Evolutionary conservation across 257 asterid genomes (phyloP).

Genomic region (Forsythia viridissima): DNA sequence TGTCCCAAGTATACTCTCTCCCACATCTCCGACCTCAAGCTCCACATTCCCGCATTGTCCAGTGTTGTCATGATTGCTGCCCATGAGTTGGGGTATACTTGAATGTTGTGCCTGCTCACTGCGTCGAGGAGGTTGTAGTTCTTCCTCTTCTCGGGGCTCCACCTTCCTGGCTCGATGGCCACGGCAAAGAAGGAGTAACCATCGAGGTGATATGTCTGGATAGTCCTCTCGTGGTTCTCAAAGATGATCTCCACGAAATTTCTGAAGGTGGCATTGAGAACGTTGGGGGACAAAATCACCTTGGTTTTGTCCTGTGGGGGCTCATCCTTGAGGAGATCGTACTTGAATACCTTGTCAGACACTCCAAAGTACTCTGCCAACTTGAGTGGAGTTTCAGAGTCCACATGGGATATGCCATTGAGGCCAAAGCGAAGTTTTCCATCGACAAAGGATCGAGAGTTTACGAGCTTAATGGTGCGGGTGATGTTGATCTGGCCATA

Average conservation of each 20-base stretch:
- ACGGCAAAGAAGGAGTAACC: slow-evolving; percentile 63
- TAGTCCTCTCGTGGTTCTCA: slow-evolving; percentile 50
- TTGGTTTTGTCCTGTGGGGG: slow-evolving; percentile 21
- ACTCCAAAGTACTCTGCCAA: slow-evolving; percentile 48
- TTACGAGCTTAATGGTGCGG: slow-evolving; percentile 51
- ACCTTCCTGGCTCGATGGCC: slow-evolving; percentile 53
- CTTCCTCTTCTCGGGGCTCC: slow-evolving; percentile 59
- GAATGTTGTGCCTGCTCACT: slow-evolving; percentile 57
- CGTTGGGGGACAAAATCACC: slow-evolving; percentile 35
- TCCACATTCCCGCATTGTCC: slow-evolving; percentile 66
- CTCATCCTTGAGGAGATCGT: slow-evolving; percentile 48
- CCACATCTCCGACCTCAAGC: slow-evolving; percentile 49
- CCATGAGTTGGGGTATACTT: slow-evolving; percentile 62
- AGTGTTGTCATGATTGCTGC: slow-evolving; percentile 48
- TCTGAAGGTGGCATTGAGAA: slow-evolving; percentile 42
- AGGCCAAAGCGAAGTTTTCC: slow-evolving; percentile 56
- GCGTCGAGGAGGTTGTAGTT: slow-evolving; percentile 52
- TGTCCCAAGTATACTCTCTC: slow-evolving; percentile 59
- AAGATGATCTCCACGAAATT: slow-evolving; percentile 51
- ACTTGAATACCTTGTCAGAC: slow-evolving; percentile 39
- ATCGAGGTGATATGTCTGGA: slow-evolving; percentile 55
- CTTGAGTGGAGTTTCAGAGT: slow-evolving; percentile 53
- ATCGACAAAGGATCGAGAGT: slow-evolving; percentile 21
- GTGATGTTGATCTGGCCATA: slow-evolving; percentile 61
- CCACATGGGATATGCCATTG: slow-evolving; percentile 51